Evolutionary conservation across 768 basidiomycete species (phyloP), one percentile per base, ranked within the genome.

Genomic region (Tylopilus rubrobrunneus): DNA sequence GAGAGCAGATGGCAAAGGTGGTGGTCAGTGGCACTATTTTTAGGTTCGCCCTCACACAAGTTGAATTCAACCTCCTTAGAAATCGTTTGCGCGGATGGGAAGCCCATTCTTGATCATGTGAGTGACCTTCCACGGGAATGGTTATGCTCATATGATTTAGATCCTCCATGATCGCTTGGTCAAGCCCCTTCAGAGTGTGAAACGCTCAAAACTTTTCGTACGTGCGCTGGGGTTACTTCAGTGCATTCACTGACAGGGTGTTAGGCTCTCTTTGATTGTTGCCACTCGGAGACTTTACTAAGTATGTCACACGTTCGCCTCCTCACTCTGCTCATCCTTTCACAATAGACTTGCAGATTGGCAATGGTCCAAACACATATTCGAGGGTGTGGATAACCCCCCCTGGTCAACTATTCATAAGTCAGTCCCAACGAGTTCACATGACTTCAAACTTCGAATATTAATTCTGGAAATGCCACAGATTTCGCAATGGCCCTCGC

Each of bases 1-100:
- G 19, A 79, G 81, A 55, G 74, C 77, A n/a, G 76, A 80, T 48
- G 75, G 78, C 2, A 61, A 64, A 48, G 78, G 82, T 51, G 77
- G 77, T 63, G 78, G 82, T 81, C 2, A 53, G 60, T 48, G 7
- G 21, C 19, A 3, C 33, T 17, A 3, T 33, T 36, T 4, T 19
- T 25, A 6, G n/a, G 8, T 40, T 51, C 15, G 23, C 7, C 1
- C 17, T 23, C 19, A 15, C 31, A 23, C 37, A 56, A 10, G 29
- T 31, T 31, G 8, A 7, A 7, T 7, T 2, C 7, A 8, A 5
- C 10, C 31, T 14, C 21, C 9, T 47, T 36, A 66, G 65, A 65
- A 41, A 66, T 66, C 2, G 45, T 67, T 33, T 33, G 45, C 5
- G 60, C 63, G 0, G 57, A 60, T 28, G 65, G 56, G 10, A 49